These are phyloP conservation scores for Eucalyptus regnans DNA, from an alignment of 345 rosid genomes.

Conservation along the genomic window DNA sequence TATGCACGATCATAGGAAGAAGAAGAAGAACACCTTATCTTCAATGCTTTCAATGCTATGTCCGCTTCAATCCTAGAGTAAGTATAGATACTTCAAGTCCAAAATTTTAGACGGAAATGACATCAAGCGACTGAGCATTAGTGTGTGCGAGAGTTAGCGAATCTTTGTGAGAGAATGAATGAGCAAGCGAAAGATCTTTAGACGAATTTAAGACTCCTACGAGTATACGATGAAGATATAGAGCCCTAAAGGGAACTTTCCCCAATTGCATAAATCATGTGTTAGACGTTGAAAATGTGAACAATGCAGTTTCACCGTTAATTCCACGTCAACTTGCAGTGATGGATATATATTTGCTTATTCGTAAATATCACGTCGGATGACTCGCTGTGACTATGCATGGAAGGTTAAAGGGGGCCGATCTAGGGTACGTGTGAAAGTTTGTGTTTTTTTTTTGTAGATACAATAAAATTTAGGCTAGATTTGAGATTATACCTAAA, in stretches of 20 bases:
- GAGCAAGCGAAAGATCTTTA: neutral
- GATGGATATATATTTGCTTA: neutral
- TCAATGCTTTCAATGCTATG: no score
- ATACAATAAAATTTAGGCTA: fast-evolving
- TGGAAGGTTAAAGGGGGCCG: fast-evolving
- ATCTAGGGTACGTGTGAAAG: fast-evolving
- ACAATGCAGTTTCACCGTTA: no score
- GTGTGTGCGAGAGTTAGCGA: neutral
- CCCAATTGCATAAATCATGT: no score
- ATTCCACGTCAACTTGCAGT: neutral
- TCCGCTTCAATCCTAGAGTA: neutral
- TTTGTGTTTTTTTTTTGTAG: no score
- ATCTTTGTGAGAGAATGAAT: neutral
- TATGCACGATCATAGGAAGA: neutral
- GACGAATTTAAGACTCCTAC: neutral
- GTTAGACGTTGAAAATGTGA: neutral
- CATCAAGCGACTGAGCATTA: fast-evolving
- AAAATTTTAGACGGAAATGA: no score
- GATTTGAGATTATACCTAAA: no score
- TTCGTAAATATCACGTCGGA: fast-evolving
- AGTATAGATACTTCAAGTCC: neutral
- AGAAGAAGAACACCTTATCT: no score
- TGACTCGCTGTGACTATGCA: no score
- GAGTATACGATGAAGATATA: no score
- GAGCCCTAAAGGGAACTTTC: no score